A percentile compares a stretch with the other conserved stretches of the same genome.
These are phyloP conservation scores for Lentinus brumalis DNA, from an alignment of 768 basidiomycete species.

Conservation along the genomic window DNA sequence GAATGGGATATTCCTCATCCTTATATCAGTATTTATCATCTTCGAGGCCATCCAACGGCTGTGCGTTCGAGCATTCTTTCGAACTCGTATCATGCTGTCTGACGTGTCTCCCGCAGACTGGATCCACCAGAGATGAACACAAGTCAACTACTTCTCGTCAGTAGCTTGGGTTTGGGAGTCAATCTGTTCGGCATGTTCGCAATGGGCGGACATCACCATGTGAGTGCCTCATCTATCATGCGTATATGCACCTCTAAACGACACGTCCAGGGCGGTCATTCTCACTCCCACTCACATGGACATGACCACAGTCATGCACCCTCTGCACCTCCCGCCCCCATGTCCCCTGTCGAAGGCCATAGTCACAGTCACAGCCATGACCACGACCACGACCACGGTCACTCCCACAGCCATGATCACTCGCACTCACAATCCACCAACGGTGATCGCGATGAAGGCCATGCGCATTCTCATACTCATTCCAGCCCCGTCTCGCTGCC, in stretches of 20 bases:
- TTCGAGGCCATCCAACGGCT: conserved; percentile 97
- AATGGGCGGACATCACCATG: conserved; percentile 94
- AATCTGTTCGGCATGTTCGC: conserved; percentile 99
- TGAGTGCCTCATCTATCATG: conserved; percentile 30
- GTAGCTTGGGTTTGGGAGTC: conserved; percentile 84
- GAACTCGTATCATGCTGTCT: too few relatives aligned
- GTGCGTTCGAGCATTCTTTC: conserved; percentile 41
- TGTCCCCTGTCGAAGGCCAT: conserved; percentile 8
- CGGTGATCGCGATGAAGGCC: background rate
- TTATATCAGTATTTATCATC: conserved; percentile 97
- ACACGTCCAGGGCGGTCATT: conserved; percentile 53
- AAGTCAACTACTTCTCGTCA: conserved; percentile 86
- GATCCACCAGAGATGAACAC: conserved; percentile 99
- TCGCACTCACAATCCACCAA: conserved; percentile 23
- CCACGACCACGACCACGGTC: conserved; percentile 25
- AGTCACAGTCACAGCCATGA: conserved; percentile 4
- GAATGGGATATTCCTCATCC: conserved; percentile 90
- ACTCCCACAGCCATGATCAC: conserved; percentile 33
- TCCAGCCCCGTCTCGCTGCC: conserved; percentile 30
- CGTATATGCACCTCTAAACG: background rate
- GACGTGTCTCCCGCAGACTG: conserved; percentile 46
- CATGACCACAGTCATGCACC: conserved; percentile 38
- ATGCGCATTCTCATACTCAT: conserved; percentile 19
- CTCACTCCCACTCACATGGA: conserved; percentile 38
- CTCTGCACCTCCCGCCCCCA: conserved; percentile 24